Evolutionary conservation across 75 land plant genomes (phyloP).

Genomic region (Sequoia sempervirens): DNA sequence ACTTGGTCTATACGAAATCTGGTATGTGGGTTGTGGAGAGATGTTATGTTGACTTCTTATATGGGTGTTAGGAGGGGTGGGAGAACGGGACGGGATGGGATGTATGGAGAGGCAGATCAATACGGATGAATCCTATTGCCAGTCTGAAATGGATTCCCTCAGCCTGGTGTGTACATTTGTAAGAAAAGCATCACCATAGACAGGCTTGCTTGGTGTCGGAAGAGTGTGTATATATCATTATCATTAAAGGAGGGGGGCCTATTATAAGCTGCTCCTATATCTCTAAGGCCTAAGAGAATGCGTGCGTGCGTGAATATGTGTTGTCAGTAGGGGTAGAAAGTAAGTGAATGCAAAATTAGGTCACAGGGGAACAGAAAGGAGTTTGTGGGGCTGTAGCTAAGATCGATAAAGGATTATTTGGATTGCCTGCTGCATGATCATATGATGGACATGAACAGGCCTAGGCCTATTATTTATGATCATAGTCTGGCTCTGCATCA

Average conservation of each 20-base stretch:
- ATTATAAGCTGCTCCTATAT: background rate
- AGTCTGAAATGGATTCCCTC: constrained; percentile 16
- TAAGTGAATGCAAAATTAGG: background rate
- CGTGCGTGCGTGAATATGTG: constrained; percentile 13
- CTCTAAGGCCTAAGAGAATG: constrained; percentile 7
- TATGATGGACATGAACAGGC: background rate
- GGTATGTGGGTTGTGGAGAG: too few relatives aligned
- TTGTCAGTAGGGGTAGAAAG: constrained; percentile 7
- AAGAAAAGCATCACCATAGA: constrained; percentile 18
- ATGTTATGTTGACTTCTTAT: constrained; percentile 9
- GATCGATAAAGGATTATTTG: constrained; percentile 5
- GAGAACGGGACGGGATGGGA: constrained; percentile 8
- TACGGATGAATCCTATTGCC: constrained; percentile 16
- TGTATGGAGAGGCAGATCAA: constrained; percentile 6
- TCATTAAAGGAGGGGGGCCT: background rate
- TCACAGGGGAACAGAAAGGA: constrained; percentile 6
- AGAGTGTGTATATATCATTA: constrained; percentile 4
- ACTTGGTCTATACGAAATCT: background rate
- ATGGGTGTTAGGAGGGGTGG: constrained; percentile 5
- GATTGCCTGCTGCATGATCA: constrained; percentile 6
- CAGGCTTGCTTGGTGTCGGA: constrained; percentile 18
- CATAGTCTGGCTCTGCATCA: background rate
- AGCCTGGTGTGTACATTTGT: constrained; percentile 12
- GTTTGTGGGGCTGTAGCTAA: constrained; percentile 10
- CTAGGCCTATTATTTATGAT: constrained; percentile 5